These are phyloP conservation scores for Pelargonium myrrhifolium DNA, from an alignment of 441 rosid species.

Conservation along the genomic window DNA sequence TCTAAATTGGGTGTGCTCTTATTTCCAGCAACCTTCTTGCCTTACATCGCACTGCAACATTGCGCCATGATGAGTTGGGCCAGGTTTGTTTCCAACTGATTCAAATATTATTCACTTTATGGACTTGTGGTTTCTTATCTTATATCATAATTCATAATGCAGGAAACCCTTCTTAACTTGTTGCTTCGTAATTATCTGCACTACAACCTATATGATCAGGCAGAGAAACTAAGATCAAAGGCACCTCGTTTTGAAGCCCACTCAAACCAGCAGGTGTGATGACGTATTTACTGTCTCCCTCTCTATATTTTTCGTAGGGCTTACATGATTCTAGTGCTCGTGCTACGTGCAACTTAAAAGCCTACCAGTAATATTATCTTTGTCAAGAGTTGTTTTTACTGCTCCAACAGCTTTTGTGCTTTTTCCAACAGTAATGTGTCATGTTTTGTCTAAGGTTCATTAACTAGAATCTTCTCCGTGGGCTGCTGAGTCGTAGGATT, in stretches of 20 bases:
- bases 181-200: slow-evolving; percentile 52
- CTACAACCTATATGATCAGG: slow-evolving; percentile 55
- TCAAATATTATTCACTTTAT: neutral
- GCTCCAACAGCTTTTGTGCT: neutral
- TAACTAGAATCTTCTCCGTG: neutral
- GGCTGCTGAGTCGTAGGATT: neutral
- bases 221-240: slow-evolving; percentile 55
- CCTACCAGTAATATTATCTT: no score
- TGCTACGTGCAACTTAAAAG: neutral
- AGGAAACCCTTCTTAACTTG: slow-evolving; percentile 38
- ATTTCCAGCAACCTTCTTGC: slow-evolving; percentile 4
- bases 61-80: slow-evolving; percentile 22
- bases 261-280: slow-evolving; percentile 50
- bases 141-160: neutral
- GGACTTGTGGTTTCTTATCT: neutral
- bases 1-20: neutral
- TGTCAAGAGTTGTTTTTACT: neutral
- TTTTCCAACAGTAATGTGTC: neutral
- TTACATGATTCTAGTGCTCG: neutral
- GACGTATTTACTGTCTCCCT: neutral
- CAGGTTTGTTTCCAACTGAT: slow-evolving; percentile 13
- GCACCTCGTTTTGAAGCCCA: slow-evolving; percentile 68
- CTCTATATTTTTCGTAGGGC: neutral
- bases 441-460: neutral
- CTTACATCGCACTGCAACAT: slow-evolving; percentile 17